phyloP scores from a whole-genome alignment of 306 rosid genomes.

The Cucumis hystrix region DNA sequence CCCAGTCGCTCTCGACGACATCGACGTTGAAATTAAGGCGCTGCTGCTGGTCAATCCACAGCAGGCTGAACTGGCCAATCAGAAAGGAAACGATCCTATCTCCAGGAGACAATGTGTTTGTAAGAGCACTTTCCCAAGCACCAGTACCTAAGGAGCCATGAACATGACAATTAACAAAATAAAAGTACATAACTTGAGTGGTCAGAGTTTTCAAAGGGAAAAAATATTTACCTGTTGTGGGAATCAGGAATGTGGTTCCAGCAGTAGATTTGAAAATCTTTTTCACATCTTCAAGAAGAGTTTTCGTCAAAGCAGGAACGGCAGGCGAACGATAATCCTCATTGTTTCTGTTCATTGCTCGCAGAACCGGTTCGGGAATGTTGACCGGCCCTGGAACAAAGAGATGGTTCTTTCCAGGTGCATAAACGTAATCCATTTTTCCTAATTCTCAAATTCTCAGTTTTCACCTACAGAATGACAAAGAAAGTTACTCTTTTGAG shows the following conservation, averaged over 20 bases:
- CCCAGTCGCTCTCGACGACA: conserved; percentile 96
- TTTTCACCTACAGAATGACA: conserved; percentile 12
- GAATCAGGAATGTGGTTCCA: conserved; percentile 84
- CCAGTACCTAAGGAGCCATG: conserved; percentile 68
- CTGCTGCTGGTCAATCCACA: conserved; percentile 99
- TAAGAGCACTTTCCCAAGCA: conserved; percentile 99
- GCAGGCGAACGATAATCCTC: conserved; percentile 99
- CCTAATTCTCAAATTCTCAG: conserved; percentile 18
- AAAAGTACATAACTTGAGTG: background rate
- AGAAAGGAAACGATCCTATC: conserved; percentile 78
- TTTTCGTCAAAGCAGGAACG: conserved; percentile 77
- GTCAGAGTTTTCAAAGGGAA: background rate
- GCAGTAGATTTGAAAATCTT: conserved; percentile 85
- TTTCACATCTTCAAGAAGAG: conserved; percentile 80
- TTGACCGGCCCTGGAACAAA: conserved; percentile 98
- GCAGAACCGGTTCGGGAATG: conserved; percentile 78
- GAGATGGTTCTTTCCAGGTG: conserved; percentile 93
- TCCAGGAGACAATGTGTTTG: conserved; percentile 93
- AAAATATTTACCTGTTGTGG: conserved; percentile 70
- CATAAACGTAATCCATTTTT: conserved; percentile 74
- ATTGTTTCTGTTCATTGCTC: conserved; percentile 93
- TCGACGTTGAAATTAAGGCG: conserved; percentile 93
- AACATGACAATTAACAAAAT: background rate
- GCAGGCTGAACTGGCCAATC: conserved; percentile 98
- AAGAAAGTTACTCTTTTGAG: background rate